Conservation (phyloP, 768 basidiomycete genomes). For the Myochromella boudieri region DNA sequence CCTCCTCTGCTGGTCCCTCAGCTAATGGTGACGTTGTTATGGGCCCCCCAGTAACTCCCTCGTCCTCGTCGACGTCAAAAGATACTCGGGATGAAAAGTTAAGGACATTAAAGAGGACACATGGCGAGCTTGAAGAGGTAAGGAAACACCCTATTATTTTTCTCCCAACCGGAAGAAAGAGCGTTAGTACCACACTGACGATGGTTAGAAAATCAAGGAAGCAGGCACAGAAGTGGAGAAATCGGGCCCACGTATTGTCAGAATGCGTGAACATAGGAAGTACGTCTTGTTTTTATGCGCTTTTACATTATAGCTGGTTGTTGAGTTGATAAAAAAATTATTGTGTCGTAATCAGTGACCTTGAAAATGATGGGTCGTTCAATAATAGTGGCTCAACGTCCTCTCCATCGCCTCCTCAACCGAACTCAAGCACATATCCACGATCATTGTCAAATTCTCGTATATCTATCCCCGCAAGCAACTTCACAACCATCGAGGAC, state of each 20-base stretch:
- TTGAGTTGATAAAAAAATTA: too few relatives aligned
- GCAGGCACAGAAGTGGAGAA: constrained; percentile 52
- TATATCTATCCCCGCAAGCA: constrained; percentile 44
- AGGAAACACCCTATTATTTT: constrained; percentile 27
- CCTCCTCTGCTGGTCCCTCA: constrained; percentile 35
- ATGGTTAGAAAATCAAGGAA: constrained; percentile 58
- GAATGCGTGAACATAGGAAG: constrained; percentile 64
- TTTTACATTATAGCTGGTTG: too few relatives aligned
- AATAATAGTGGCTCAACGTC: constrained; percentile 21
- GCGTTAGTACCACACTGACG: constrained; percentile 27
- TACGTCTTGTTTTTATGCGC: constrained; percentile 31
- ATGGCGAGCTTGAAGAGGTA: constrained; percentile 72
- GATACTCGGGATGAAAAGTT: constrained; percentile 65
- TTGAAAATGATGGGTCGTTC: constrained; percentile 42
- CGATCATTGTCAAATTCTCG: constrained; percentile 46
- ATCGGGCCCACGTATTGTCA: constrained; percentile 63
- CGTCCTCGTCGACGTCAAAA: constrained; percentile 34
- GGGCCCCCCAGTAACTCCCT: constrained; percentile 44
- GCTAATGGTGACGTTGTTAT: constrained; percentile 52
- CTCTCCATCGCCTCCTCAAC: constrained; percentile 27
- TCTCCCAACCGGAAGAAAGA: constrained; percentile 26
- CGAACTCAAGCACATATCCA: constrained; percentile 46
- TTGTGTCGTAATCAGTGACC: constrained; percentile 62
- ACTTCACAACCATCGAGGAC: constrained; percentile 47
- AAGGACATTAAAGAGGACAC: constrained; percentile 60